Evolutionary conservation across 2,329 filamentous ascomycete species (phyloP).

Genomic region (Talaromyces sp.): DNA sequence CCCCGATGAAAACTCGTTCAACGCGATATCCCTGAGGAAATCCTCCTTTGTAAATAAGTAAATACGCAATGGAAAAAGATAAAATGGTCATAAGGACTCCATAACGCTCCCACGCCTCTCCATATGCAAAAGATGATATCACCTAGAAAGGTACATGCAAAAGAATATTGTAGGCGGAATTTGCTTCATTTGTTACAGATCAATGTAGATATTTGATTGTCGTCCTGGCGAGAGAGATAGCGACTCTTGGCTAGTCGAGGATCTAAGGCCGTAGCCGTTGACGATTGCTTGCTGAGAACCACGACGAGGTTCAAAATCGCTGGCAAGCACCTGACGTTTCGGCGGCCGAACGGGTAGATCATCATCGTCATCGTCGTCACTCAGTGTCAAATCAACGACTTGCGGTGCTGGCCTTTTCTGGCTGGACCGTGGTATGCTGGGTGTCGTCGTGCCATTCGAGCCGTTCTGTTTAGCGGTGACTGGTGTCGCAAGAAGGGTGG

Average conservation of each 20-base stretch:
- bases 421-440: slow-evolving; percentile 25
- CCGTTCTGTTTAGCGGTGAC: slow-evolving; percentile 32
- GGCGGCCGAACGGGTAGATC: slow-evolving; percentile 29
- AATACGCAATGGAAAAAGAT: not conserved
- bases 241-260: slow-evolving; percentile 13
- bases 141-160: slow-evolving; percentile 1
- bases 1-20: not conserved
- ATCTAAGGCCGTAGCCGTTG: slow-evolving; percentile 12
- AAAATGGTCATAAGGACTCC: not conserved
- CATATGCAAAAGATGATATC: slow-evolving; percentile 3
- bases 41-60: not conserved
- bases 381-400: slow-evolving; percentile 55
- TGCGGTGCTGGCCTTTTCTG: slow-evolving; percentile 48
- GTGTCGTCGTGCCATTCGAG: not conserved
- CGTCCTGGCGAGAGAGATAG: slow-evolving; percentile 14
- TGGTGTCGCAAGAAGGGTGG: slow-evolving; percentile 33
- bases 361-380: slow-evolving; percentile 48
- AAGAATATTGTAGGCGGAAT: not conserved
- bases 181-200: slow-evolving; percentile 5
- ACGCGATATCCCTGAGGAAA: not conserved
- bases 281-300: slow-evolving; percentile 24
- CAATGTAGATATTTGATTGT: slow-evolving; percentile 14
- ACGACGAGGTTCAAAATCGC: slow-evolving; percentile 24
- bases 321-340: slow-evolving; percentile 32
- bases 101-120: not conserved